A percentile compares a stretch with the other conserved stretches of the same genome.
phyloP scores from a whole-genome alignment of 805 yeast genomes.

The Yarrowia sp. region DNA sequence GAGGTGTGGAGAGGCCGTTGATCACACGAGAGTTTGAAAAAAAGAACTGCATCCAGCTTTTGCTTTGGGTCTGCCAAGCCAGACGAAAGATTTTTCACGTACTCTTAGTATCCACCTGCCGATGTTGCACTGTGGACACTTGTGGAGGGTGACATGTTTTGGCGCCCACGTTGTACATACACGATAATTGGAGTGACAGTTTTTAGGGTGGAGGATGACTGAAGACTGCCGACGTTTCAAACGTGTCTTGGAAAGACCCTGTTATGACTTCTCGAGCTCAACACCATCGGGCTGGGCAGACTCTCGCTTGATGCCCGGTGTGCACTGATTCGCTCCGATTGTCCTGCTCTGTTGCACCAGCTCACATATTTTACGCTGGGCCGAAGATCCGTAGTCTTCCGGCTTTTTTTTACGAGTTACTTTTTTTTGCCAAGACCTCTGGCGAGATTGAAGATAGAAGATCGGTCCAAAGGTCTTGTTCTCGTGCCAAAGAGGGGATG shows the following conservation, averaged over 20 bases:
- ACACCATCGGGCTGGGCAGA: not conserved
- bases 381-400: conserved; percentile 13
- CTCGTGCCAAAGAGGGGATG: not conserved
- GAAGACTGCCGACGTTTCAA: too few relatives aligned
- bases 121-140: not conserved
- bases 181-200: not conserved
- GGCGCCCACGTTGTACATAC: not conserved
- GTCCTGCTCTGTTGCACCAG: conserved; percentile 1
- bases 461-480: too few relatives aligned
- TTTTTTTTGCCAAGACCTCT: not conserved
- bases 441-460: conserved; percentile 18
- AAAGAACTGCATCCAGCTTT: not conserved
- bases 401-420: not conserved
- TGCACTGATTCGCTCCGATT: not conserved
- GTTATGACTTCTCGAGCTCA: too few relatives aligned
- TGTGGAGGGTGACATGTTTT: conserved; percentile 3
- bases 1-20: not conserved
- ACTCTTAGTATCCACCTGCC: not conserved
- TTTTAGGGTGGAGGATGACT: conserved; percentile 13
- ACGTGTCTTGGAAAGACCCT: too few relatives aligned
- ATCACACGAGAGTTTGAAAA: not conserved
- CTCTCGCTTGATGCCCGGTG: not conserved
- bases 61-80: not conserved
- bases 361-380: not conserved
- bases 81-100: not conserved